These are phyloP conservation scores for Hypseocharis bilobata DNA, from an alignment of 441 rosid genomes.

Conservation along the genomic window DNA sequence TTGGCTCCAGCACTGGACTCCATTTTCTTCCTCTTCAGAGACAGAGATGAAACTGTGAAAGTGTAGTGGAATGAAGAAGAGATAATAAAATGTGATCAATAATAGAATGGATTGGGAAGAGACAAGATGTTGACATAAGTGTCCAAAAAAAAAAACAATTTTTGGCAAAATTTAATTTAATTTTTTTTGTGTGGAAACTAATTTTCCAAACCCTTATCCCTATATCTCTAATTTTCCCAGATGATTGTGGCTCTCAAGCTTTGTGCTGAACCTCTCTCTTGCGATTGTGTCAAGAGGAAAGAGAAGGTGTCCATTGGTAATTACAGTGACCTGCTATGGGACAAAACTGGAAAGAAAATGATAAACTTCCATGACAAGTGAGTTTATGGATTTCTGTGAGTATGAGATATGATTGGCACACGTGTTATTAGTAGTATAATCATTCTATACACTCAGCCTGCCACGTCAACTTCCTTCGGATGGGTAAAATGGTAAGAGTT, in stretches of 20 bases:
- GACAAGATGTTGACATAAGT: conserved; percentile 32
- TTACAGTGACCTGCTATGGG: neutral
- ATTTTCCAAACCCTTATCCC: conserved; percentile 31
- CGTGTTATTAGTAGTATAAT: no score
- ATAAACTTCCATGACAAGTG: neutral
- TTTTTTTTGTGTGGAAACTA: conserved; percentile 37
- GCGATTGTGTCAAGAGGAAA: neutral
- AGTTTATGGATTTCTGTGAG: neutral
- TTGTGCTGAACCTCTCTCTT: neutral
- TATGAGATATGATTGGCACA: neutral
- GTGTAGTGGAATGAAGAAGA: neutral
- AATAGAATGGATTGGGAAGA: conserved; percentile 26
- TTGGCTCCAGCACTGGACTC: conserved; percentile 44
- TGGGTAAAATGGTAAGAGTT: no score
- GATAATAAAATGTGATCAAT: conserved; percentile 18
- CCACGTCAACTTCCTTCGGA: no score
- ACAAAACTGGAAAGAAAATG: neutral
- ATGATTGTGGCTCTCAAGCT: conserved; percentile 26
- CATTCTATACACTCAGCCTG: no score
- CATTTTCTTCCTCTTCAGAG: conserved; percentile 32
- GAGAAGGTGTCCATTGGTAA: neutral
- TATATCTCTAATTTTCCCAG: conserved; percentile 17
- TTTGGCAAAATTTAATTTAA: neutral
- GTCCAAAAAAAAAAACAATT: neutral
- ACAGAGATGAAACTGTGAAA: neutral